phyloP scores from a whole-genome alignment of 106 monocot species.

The Dendrobium chrysotoxum region DNA sequence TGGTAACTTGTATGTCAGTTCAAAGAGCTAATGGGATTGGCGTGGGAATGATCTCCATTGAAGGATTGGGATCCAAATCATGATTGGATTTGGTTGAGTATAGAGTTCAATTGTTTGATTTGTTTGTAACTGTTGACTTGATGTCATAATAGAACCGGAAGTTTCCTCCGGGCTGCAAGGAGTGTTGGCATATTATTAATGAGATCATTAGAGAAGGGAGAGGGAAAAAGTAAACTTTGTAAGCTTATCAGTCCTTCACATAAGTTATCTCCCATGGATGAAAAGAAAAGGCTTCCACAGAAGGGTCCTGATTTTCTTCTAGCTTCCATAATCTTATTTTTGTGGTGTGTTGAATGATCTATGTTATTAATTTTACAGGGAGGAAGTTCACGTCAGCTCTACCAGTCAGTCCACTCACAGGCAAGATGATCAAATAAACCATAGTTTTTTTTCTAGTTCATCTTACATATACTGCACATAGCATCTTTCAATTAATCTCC shows the following conservation, averaged over 20 bases:
- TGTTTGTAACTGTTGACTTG: no score
- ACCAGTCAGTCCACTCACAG: constrained; percentile 88
- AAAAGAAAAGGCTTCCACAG: background rate
- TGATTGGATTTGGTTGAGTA: no score
- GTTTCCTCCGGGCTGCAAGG: background rate
- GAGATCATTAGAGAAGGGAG: background rate
- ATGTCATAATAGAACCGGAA: background rate
- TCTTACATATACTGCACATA: background rate
- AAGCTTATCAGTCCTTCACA: background rate
- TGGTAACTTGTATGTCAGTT: no score
- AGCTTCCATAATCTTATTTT: background rate
- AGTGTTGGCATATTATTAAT: background rate
- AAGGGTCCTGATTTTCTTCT: background rate
- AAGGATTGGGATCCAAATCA: no score
- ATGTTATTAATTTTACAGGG: constrained; percentile 36
- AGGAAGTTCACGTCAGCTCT: constrained; percentile 70
- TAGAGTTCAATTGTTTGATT: no score
- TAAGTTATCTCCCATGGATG: background rate
- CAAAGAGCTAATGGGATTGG: no score
- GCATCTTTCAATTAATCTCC: background rate
- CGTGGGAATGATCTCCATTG: no score
- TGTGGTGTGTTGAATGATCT: background rate
- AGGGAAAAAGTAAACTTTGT: no score
- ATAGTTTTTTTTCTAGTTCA: background rate
- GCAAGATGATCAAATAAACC: constrained; percentile 29